Evolutionary conservation across 768 basidiomycete genomes (phyloP).

Genomic region (Chalciporus pseudorubinellus): DNA sequence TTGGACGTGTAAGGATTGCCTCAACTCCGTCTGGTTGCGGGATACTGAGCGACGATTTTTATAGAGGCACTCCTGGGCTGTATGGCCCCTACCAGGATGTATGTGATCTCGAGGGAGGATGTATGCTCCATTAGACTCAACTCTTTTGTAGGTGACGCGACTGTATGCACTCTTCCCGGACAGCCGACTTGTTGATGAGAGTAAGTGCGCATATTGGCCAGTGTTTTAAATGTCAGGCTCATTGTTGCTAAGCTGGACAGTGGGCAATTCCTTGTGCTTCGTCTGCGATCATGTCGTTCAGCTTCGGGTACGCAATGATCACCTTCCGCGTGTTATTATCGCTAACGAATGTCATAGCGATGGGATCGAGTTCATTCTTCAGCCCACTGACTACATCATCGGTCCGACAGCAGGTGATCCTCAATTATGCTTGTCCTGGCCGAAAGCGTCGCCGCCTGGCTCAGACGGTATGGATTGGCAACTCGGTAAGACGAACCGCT

Average conservation of each 20-base stretch:
- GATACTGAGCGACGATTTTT: slow-evolving; percentile 2
- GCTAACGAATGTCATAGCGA: slow-evolving; percentile 16
- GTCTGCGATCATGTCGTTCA: slow-evolving; percentile 55
- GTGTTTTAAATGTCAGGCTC: neutral
- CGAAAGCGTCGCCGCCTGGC: slow-evolving; percentile 60
- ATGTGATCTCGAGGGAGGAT: slow-evolving; percentile 16
- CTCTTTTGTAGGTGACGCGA: slow-evolving; percentile 54
- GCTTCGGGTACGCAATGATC: slow-evolving; percentile 56
- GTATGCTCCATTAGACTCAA: neutral
- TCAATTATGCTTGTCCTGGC: slow-evolving; percentile 73
- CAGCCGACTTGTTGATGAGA: slow-evolving; percentile 65
- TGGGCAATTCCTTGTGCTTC: slow-evolving; percentile 78
- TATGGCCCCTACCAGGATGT: slow-evolving; percentile 81
- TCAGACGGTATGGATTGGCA: slow-evolving; percentile 83
- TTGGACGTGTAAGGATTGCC: slow-evolving; percentile 63
- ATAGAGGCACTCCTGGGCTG: slow-evolving; percentile 66
- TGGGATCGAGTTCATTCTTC: slow-evolving; percentile 50
- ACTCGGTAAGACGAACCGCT: slow-evolving; percentile 46
- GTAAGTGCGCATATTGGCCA: slow-evolving; percentile 32
- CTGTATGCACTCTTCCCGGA: slow-evolving; percentile 58
- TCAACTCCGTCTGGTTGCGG: too few species aligned
- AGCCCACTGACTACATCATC: slow-evolving; percentile 76
- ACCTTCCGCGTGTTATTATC: neutral
- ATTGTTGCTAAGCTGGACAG: slow-evolving; percentile 47
- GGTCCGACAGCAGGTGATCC: slow-evolving; percentile 66